A percentile compares a stretch with the other conserved stretches of the same genome.
Evolutionary conservation across 306 rosid species (phyloP).

Genomic region (Corylus americana): DNA sequence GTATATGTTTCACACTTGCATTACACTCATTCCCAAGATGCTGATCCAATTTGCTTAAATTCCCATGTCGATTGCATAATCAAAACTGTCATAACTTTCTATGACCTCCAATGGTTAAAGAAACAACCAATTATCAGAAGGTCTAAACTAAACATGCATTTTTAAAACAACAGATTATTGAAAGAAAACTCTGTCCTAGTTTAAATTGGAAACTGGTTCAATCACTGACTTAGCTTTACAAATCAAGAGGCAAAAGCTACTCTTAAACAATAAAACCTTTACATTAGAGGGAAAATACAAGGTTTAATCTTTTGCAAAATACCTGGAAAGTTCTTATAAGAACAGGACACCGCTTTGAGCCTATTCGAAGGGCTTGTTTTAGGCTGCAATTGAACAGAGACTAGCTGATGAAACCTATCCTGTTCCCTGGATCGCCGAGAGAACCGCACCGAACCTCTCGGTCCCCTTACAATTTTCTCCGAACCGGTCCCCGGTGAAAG

Average conservation of each 20-base stretch:
- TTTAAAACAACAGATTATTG: no score
- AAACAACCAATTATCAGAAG: not conserved
- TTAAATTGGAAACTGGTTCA: not conserved
- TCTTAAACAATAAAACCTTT: not conserved
- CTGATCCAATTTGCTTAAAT: not conserved
- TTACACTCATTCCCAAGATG: not conserved
- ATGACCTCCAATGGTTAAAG: not conserved
- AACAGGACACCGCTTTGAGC: conserved; percentile 40
- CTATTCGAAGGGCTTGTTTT: conserved; percentile 31
- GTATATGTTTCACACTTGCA: not conserved
- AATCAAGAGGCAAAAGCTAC: not conserved
- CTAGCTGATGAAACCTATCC: conserved; percentile 35
- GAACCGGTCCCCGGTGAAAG: conserved; percentile 46
- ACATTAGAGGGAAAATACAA: not conserved
- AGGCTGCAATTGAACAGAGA: conserved; percentile 38
- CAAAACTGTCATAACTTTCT: not conserved
- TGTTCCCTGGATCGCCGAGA: conserved; percentile 36
- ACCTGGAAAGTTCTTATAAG: conserved; percentile 70
- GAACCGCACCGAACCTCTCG: conserved; percentile 34
- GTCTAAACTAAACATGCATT: not conserved
- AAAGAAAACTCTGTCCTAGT: no score
- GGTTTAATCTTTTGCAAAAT: not conserved
- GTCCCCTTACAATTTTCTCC: conserved; percentile 34
- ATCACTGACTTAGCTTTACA: not conserved
- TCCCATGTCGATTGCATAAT: not conserved